Evolutionary conservation across 2,329 filamentous ascomycete species (phyloP), one percentile per base, ranked within the genome.

Genomic region (Pseudogymnoascus sp.): DNA sequence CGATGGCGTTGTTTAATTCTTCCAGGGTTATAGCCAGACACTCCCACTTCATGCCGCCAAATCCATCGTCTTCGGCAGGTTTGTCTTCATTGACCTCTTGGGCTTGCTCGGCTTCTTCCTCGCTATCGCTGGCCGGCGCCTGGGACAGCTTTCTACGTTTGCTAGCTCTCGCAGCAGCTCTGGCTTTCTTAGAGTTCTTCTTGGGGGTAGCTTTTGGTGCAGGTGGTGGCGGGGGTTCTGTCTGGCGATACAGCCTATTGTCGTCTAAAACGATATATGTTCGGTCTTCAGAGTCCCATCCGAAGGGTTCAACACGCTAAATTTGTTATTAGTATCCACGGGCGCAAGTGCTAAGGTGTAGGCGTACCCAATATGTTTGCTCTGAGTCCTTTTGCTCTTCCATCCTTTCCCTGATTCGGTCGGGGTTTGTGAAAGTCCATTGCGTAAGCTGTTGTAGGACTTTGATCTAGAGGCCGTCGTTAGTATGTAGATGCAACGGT

Each of bases 191-290:
- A 26, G 82, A 84, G 70, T 86, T 90, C 68, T 82, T 84, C 75
- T 81, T 88, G 1, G 84, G 79, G 72, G 89, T 89, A 26, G 82
- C 75, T 2, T 81, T 74, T n/a, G 80, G 77, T 5, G 81, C 76
- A 6, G 85, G 82, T 0, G 84, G 82, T 1, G 84, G 80, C 0
- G 86, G 84, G 26, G 89, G 83, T 65, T 96, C 90, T n/a, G 90
- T 91, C 65, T 89, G 82, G 63, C 93, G 89, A 74, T 99, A 99
- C 43, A 99, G 80, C 66, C 95, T 85, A 70, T 97, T 96, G 73
- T 99, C 95, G 70, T 98, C 93, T 3, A 99, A 83, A 2, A 98
- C 88, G 71, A 89, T 96, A 73, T 98, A 96, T 37, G 87, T 87
- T 38, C 91, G 88, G 67, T 96, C 93, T 56, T 96, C 82, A 22